Base-by-base conservation (phyloP, 2,329 filamentous ascomycete genomes). In the Clonostachys rhizophaga region DNA sequence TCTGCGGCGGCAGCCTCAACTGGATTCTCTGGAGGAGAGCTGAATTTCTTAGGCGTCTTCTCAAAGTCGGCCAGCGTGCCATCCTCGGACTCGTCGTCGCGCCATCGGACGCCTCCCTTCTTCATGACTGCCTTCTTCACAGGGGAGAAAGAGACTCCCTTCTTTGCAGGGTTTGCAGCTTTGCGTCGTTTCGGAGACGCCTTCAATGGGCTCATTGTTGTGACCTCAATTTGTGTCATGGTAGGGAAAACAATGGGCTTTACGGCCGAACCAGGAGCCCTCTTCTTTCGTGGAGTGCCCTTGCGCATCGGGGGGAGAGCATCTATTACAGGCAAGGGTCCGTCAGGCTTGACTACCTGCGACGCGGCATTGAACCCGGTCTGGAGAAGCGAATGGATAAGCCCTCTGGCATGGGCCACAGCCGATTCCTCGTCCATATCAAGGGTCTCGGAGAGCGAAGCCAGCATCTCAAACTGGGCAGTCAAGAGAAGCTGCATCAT, bases 321-420 rank as follows among this genome's bases (percentile, higher is more conserved):
- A 49, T 92, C 84, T 6, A 83, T 68, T 1, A 80, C 75, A 5
- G 75, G 72, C 48, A 79, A 65, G 10, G 73, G 71, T 24, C 89
- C 90, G 57, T 96, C 92, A 3, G 92, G 91, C 62, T 95, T 96
- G 63, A 99, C 87, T 24, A 96, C 82, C 56, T 95, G 89, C 0
- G 88, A 84, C 7, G 86, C 82, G 1, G 89, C 84, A 24, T 82
- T 78, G 40, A 83, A 85, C 48, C 91, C 92, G 4, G 81, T 81
- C 49, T 89, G 83, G 14, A 97, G 75, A 48, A 99, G 79, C 49
- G 87, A 86, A 49, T 81, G 78, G 44, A 99, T 83, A 42, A 91
- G 84, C 18, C 75, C 76, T 62, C 86, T 90, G 24, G 91, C 94
- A 47, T 88, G 84, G 14, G 85, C 74, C 3, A 96, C 79, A 2